Evolutionary conservation across 805 yeast species (phyloP).

Genomic region (Yamadazyma phyllophila): DNA sequence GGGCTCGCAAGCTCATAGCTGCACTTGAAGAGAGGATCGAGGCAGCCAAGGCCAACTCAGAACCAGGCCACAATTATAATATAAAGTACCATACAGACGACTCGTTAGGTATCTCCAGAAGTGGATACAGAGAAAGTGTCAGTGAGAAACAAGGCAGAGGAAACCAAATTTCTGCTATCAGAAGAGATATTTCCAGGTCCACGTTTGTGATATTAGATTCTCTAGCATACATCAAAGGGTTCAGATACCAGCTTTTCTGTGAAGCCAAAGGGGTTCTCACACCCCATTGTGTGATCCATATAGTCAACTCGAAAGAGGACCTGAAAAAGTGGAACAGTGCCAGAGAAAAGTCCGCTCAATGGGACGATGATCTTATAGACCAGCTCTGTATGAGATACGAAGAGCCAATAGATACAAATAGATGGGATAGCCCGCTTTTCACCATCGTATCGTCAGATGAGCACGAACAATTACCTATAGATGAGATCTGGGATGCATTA

Average conservation of each 20-base stretch:
- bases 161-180: slow-evolving; percentile 82
- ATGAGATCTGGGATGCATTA: slow-evolving; percentile 63
- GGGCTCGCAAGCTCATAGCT: slow-evolving; percentile 56
- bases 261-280: slow-evolving; percentile 86
- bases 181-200: slow-evolving; percentile 66
- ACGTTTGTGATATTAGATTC: slow-evolving; percentile 83
- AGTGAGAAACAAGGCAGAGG: slow-evolving; percentile 83
- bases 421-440: slow-evolving; percentile 95
- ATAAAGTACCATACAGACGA: slow-evolving; percentile 78
- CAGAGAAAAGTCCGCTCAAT: slow-evolving; percentile 33
- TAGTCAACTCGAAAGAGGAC: slow-evolving; percentile 61
- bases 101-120: slow-evolving; percentile 65
- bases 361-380: slow-evolving; percentile 65
- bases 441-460: slow-evolving; percentile 54
- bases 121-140: slow-evolving; percentile 65
- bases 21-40: slow-evolving; percentile 48
- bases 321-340: slow-evolving; percentile 62
- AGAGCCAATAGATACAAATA: slow-evolving; percentile 79
- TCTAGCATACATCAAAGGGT: slow-evolving; percentile 88
- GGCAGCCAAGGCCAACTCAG: slow-evolving; percentile 32
- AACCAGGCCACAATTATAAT: slow-evolving; percentile 53
- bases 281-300: slow-evolving; percentile 78
- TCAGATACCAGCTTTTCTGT: slow-evolving; percentile 89
- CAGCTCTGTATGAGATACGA: slow-evolving; percentile 84
- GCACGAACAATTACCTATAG: slow-evolving; percentile 56